Conservation (phyloP, 768 basidiomycete species). For the Clitopilus hobsonii region DNA sequence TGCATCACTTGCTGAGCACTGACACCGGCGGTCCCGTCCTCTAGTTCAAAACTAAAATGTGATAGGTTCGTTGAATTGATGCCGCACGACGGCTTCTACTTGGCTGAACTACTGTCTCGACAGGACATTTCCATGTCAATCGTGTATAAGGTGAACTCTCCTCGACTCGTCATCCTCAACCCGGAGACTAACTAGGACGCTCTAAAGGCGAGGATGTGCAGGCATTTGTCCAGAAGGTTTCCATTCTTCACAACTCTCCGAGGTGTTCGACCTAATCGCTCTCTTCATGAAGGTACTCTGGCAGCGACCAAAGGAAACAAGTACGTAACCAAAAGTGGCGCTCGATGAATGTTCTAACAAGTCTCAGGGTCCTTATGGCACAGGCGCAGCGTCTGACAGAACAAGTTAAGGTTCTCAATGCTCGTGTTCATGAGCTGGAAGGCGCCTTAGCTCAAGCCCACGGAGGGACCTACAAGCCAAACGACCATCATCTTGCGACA, state of each 20-base stretch:
- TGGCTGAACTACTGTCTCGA: background rate
- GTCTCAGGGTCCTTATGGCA: conserved; percentile 42
- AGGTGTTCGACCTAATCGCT: conserved; percentile 1
- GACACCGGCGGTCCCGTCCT: background rate
- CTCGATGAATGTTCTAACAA: background rate
- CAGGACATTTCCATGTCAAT: conserved; percentile 50
- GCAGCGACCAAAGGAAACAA: conserved; percentile 56
- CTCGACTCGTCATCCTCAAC: background rate
- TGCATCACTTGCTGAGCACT: background rate
- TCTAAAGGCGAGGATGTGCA: conserved; percentile 41
- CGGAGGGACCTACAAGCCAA: conserved; percentile 1
- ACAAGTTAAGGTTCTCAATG: conserved; percentile 37
- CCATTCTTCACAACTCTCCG: conserved; percentile 2
- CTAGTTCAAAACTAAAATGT: conserved; percentile 51
- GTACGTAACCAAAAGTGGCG: conserved; percentile 22
- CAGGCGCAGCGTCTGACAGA: conserved; percentile 43
- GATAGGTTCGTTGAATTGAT: conserved; percentile 29
- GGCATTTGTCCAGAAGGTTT: conserved; percentile 47
- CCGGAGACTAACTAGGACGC: background rate
- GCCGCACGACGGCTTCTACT: background rate
- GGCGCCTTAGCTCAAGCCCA: conserved; percentile 26
- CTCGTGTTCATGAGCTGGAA: conserved; percentile 43
- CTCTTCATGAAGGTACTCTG: conserved; percentile 30
- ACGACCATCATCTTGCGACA: background rate
- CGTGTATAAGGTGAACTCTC: conserved; percentile 34